These are phyloP conservation scores for Draba incana DNA, from an alignment of 345 rosid genomes.

Conservation along the genomic window DNA sequence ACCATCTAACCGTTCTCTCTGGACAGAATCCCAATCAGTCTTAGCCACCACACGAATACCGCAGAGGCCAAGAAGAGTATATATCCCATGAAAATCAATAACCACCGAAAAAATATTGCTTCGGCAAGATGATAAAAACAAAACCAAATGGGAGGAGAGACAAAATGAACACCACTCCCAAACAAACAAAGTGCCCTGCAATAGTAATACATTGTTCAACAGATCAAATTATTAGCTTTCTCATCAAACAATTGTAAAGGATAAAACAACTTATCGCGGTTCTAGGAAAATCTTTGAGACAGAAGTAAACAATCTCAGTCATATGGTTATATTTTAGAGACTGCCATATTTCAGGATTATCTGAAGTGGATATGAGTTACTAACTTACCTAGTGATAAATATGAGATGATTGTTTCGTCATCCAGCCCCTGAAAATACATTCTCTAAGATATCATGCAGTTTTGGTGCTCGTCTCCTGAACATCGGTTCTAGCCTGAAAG, in stretches of 20 bases:
- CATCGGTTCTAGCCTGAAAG: slow-evolving; percentile 95
- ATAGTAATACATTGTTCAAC: slow-evolving; percentile 24
- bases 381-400: slow-evolving; percentile 37
- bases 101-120: slow-evolving; percentile 13
- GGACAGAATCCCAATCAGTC: slow-evolving; percentile 30
- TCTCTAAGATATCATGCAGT: slow-evolving; percentile 80
- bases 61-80: slow-evolving; percentile 41
- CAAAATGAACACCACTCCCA: slow-evolving; percentile 30
- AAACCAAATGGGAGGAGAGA: slow-evolving; percentile 28
- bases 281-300: neutral
- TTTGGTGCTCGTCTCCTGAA: slow-evolving; percentile 83
- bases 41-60: slow-evolving; percentile 37
- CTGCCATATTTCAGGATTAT: neutral
- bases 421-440: slow-evolving; percentile 43
- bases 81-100: slow-evolving; percentile 27
- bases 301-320: neutral
- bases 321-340: neutral
- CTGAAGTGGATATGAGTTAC: slow-evolving; percentile 10
- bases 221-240: slow-evolving; percentile 23
- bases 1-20: slow-evolving; percentile 39
- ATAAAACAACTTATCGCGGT: neutral
- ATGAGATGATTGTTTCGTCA: slow-evolving; percentile 27
- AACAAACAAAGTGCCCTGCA: slow-evolving; percentile 40
- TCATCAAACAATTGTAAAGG: neutral
- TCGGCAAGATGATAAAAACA: slow-evolving; percentile 19